A percentile compares a stretch with the other conserved stretches of the same genome.
phyloP scores from a whole-genome alignment of 1,284 basidiomycete species.

The Apiotrichum sp. region DNA sequence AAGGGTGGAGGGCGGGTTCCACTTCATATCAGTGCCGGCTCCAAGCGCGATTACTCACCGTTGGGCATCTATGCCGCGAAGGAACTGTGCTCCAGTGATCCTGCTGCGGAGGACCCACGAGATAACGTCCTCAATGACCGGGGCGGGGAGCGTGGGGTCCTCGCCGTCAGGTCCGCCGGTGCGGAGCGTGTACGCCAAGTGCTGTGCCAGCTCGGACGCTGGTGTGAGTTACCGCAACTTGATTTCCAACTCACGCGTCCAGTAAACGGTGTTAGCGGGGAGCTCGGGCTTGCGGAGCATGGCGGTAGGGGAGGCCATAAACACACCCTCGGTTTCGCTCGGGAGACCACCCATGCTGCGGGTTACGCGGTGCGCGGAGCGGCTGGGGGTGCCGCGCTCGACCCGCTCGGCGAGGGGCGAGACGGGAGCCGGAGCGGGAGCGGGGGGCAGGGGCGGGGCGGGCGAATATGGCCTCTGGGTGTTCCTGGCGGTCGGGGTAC shows the following conservation, averaged over 20 bases:
- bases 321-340: neutral
- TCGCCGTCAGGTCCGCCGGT: constrained; percentile 34
- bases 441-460: neutral
- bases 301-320: neutral
- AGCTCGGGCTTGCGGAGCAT: constrained; percentile 4
- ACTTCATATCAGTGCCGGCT: neutral
- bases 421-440: neutral
- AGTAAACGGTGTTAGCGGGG: constrained; percentile 29
- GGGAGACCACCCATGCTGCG: constrained; percentile 5
- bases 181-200: constrained; percentile 31
- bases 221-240: neutral
- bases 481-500: neutral
- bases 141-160: constrained; percentile 32
- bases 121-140: constrained; percentile 39
- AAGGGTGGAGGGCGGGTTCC: constrained; percentile 36
- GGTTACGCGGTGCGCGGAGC: neutral
- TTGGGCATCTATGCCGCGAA: constrained; percentile 25
- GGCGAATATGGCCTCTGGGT: neutral
- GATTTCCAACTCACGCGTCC: constrained; percentile 27
- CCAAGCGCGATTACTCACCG: constrained; percentile 16
- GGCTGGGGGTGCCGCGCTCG: neutral
- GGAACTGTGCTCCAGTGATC: constrained; percentile 32
- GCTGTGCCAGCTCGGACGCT: constrained; percentile 33
- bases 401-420: neutral
- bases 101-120: constrained; percentile 37